Base-by-base conservation (phyloP, 441 rosid species). In the Arabidopsis hybrid region DNA sequence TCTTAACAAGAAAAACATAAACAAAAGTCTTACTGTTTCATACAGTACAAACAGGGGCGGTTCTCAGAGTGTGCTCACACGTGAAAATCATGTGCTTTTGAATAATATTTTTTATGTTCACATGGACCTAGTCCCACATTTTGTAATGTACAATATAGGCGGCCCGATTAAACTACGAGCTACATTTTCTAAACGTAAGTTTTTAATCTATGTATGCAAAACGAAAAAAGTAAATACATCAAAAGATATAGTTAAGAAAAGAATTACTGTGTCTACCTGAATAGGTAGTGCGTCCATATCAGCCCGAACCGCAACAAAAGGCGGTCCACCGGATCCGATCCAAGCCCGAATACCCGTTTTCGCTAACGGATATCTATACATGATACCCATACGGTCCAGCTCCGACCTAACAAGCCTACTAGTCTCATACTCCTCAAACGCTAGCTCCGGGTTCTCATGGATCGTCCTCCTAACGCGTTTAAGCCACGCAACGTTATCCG, bases 221-320 rank as follows among this genome's bases (percentile, higher is more conserved):
- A 21, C 0, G 26, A 66, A 11, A 65, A 26, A 7, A 9, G 8
- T 8, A 17, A 51, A 47, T 13, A 21, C 3, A 5, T 53, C 2
- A 53, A 31, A 38, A 34, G 0, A 43, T 43, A 13, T 38, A 40
- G 12, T 42, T 43, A n/a, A 10, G 10, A 58, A 47, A 67, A 7
- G 35, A n/a, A 0, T 11, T 46, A 6, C 0, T 40, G 4, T 1
- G 39, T 31, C 5, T 69, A 93, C 98, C 91, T 93, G 98, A 68
- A 93, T 86, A n/a, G 97, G 96, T 4, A 93, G 86, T 68, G 97
- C 98, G 81, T 93, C 98, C 98, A 93, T 93, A 77, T 93, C 98
- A 47, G 98, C 96, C 74, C 98, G 72, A 18, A 93, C 51, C 55
- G 93, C 98, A 13, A 93, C 96, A 79, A 87, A 93, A 46, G 98